Base-by-base conservation (phyloP, 169 alveolate genomes). In the Toxoplasma gondii region DNA sequence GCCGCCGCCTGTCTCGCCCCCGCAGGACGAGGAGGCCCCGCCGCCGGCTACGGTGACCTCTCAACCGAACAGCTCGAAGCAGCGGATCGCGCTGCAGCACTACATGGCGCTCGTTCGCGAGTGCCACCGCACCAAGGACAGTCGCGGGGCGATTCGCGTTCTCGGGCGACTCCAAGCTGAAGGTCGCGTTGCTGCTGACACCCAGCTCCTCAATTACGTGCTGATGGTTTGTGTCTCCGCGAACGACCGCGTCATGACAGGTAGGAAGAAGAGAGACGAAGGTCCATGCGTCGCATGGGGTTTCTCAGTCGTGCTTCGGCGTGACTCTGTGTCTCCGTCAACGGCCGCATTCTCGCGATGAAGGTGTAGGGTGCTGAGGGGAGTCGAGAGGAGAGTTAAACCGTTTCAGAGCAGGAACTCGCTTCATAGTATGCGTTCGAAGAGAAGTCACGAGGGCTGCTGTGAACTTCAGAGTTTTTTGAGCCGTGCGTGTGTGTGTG, bases 191-290 rank as follows among this genome's bases (percentile, higher is more conserved):
- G 49, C 38, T 7, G 80, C 94, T 0, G 94, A 91, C 39, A 53
- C 43, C 9, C 94, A 91, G 81, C 94, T 91, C 36, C 94, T 91
- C 22, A 91, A 91, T 58, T 91, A 91, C 78, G 88, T 91, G 31
- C 88, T 91, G 29, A 39, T 91, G 34, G 94, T 86, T 38, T 91
- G 94, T 58, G 94, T 91, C 36, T 86, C 90, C 53, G 82, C 88
- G 82, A 31, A 49, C 34, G 78, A 70, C 53, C 38, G 34, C 43
- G 45, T 7, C 1, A 58, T 91, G 31, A 78, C 94, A 17, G 82
- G 94, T 74, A 19, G 9, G 88, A 7, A 19, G 36, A 31, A 1
- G 41, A 0, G 45, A 5, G 19, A n/a, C n/a, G n/a, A n/a, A n/a
- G n/a, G n/a, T n/a, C n/a, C n/a, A n/a, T n/a, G n/a, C n/a, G n/a